Evolutionary conservation across 164 flowering plant species (phyloP).

Genomic region (Vitis amurensis): DNA sequence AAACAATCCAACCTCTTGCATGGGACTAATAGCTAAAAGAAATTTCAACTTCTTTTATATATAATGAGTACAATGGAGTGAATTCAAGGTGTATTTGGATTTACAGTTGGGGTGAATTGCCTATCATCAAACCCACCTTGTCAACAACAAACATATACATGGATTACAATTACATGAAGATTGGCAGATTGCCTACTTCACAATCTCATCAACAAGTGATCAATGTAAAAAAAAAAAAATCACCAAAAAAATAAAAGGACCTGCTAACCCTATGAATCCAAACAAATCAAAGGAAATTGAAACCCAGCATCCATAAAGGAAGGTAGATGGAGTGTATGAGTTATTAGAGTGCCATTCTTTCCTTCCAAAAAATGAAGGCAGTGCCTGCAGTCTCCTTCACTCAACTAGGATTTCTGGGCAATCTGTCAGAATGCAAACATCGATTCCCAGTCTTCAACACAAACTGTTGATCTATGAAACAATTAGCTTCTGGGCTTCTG

Average conservation of each 20-base stretch:
- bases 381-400: not conserved
- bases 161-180: too few species aligned
- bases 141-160: not conserved
- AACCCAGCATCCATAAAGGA: too few species aligned
- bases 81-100: not conserved
- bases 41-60: not conserved
- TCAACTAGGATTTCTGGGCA: not conserved
- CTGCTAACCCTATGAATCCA: too few species aligned
- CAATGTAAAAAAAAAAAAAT: too few species aligned
- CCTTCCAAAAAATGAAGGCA: not conserved
- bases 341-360: too few species aligned
- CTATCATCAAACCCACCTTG: not conserved
- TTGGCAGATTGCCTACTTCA: not conserved
- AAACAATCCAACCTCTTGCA: not conserved
- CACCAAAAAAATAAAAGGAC: too few species aligned
- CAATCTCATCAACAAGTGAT: not conserved
- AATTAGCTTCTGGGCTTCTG: not conserved
- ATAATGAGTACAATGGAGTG: not conserved
- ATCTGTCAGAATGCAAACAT: not conserved
- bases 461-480: not conserved
- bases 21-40: too few species aligned
- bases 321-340: too few species aligned
- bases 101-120: conserved; percentile 1
- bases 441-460: not conserved
- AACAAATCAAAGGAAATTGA: too few species aligned